Evolutionary conservation across 768 basidiomycete species (phyloP).

Genomic region (Trametes maxima): DNA sequence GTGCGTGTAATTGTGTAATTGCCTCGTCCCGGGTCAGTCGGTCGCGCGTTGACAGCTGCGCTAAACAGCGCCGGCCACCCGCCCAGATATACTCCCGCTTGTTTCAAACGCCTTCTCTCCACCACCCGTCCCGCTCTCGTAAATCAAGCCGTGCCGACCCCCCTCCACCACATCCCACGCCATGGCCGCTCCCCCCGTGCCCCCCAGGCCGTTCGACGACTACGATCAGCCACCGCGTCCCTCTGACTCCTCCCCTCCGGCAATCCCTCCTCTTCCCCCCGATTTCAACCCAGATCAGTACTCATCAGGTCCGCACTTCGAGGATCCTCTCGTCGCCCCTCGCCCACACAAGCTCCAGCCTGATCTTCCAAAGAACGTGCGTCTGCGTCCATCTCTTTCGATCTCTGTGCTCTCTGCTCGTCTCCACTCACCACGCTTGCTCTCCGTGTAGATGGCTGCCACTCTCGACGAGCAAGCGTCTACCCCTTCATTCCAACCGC

Average conservation of each 20-base stretch:
- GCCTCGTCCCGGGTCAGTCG: no score
- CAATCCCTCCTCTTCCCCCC: constrained; percentile 53
- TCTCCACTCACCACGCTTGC: constrained; percentile 21
- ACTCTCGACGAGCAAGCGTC: constrained; percentile 53
- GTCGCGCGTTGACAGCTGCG: no score
- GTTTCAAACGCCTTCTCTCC: no score
- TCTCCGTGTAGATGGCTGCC: constrained; percentile 59
- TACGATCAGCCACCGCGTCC: constrained; percentile 21
- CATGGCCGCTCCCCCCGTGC: constrained; percentile 32
- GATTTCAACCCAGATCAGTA: constrained; percentile 35
- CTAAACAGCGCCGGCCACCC: no score
- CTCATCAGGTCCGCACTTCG: constrained; percentile 51
- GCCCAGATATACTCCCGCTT: no score
- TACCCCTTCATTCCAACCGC: constrained; percentile 24
- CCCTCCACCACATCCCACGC: not conserved
- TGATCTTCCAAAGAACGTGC: constrained; percentile 61
- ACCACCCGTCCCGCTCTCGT: no score
- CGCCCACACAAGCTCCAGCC: constrained; percentile 65
- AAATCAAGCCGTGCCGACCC: no score
- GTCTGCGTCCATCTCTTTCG: constrained; percentile 29
- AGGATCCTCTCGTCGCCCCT: constrained; percentile 62
- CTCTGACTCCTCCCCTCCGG: constrained; percentile 38
- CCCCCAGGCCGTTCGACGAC: constrained; percentile 30
- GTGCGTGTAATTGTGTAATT: no score
- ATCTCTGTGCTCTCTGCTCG: constrained; percentile 14